Evolutionary conservation across 345 rosid species (phyloP).

Genomic region (Dipteronia dyeriana): DNA sequence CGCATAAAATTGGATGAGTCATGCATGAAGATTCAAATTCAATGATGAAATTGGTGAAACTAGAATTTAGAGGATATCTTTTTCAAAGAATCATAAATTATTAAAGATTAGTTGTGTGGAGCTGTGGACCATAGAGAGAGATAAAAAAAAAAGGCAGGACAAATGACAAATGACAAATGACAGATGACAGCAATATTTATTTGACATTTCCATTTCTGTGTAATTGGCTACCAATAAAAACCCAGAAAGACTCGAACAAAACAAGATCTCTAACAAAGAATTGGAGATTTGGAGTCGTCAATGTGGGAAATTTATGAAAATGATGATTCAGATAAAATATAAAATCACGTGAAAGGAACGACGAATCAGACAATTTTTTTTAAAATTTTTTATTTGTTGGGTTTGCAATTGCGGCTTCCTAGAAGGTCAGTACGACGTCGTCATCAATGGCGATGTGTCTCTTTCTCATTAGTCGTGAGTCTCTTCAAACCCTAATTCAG

Average conservation of each 20-base stretch:
- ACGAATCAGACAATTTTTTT: neutral
- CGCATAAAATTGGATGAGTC: no score
- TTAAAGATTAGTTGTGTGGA: conserved; percentile 1
- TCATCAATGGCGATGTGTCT: conserved; percentile 23
- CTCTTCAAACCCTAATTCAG: neutral
- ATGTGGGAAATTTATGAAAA: neutral
- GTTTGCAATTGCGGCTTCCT: neutral
- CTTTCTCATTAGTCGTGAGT: neutral
- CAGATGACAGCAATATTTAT: neutral
- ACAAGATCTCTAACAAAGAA: no score
- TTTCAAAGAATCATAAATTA: neutral
- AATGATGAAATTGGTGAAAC: neutral
- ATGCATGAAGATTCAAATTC: neutral
- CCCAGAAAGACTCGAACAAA: neutral
- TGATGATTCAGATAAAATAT: no score
- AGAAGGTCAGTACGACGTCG: conserved; percentile 1
- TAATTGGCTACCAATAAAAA: no score
- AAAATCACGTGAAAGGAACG: neutral
- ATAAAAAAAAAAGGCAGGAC: neutral
- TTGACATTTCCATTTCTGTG: neutral
- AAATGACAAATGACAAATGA: neutral
- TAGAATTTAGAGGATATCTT: neutral
- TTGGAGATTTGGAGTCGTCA: neutral
- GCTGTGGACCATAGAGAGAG: neutral
- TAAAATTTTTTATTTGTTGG: no score